These are phyloP conservation scores for Omphalotus guepiniiformis DNA, from an alignment of 768 basidiomycete species.

Conservation along the genomic window DNA sequence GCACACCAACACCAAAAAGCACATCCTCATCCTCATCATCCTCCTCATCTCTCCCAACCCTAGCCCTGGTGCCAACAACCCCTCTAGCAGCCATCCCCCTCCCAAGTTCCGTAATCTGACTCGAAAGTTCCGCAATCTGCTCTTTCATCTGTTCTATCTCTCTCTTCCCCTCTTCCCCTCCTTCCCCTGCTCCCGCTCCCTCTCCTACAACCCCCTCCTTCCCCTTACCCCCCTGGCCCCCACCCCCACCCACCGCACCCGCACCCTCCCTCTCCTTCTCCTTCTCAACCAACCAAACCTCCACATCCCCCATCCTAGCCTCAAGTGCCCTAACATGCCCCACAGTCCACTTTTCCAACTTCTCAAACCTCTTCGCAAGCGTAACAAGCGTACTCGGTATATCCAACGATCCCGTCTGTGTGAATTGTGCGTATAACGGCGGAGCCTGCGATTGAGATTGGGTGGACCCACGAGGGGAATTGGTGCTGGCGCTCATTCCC, in stretches of 20 bases:
- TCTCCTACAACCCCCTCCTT: no score
- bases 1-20: no score
- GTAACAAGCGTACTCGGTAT: conserved; percentile 68
- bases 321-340: conserved; percentile 87
- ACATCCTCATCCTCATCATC: no score
- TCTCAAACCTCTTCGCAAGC: conserved; percentile 80
- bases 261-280: conserved; percentile 68
- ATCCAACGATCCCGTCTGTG: conserved; percentile 66
- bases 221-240: conserved; percentile 19
- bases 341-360: conserved; percentile 87
- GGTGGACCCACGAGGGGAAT: no score
- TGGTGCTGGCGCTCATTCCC: no score
- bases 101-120: conserved; percentile 69
- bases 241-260: no score
- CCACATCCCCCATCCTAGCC: conserved; percentile 89
- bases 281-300: conserved; percentile 83
- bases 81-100: conserved; percentile 79
- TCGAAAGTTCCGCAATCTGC: conserved; percentile 68
- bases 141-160: conserved; percentile 53
- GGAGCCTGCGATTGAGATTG: no score
- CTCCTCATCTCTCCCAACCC: no score
- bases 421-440: conserved; percentile 77
- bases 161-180: background rate
- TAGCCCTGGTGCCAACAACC: conserved; percentile 47
- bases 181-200: background rate